Percentiles rank a stretch among this genome's conserved stretches.
These are phyloP conservation scores for Cyberlindnera mycetangii DNA, from an alignment of 805 yeast species.

Conservation along the genomic window DNA sequence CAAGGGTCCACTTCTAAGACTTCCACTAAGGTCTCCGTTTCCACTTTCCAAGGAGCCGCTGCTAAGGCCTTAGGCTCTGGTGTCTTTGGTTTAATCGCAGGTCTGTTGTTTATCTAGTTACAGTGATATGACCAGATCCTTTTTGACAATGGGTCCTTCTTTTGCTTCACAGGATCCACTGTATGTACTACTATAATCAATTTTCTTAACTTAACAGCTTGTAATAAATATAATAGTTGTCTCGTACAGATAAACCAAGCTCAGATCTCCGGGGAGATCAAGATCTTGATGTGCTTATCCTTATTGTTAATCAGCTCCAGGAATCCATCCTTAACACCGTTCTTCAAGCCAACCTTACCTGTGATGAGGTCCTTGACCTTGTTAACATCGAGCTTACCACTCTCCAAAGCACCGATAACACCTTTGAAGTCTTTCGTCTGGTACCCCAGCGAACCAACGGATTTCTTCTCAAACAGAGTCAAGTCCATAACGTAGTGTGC, in stretches of 20 bases:
- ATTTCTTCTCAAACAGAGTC: slow-evolving; percentile 40
- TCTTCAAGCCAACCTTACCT: slow-evolving; percentile 35
- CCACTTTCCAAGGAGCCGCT: slow-evolving; percentile 3
- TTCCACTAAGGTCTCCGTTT: neutral
- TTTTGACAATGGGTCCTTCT: no score
- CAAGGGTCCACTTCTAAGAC: neutral
- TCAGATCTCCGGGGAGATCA: slow-evolving; percentile 35
- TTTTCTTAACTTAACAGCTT: no score
- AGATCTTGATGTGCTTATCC: slow-evolving; percentile 44
- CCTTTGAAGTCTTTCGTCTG: slow-evolving; percentile 42
- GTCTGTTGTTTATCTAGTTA: slow-evolving; percentile 1
- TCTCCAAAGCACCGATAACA: slow-evolving; percentile 39
- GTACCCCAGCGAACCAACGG: slow-evolving; percentile 46
- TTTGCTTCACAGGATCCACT: no score
- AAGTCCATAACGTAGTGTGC: slow-evolving; percentile 44
- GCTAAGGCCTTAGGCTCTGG: neutral
- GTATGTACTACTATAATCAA: no score
- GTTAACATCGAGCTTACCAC: slow-evolving; percentile 34
- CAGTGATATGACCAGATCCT: no score
- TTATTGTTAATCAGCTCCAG: slow-evolving; percentile 40
- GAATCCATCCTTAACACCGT: slow-evolving; percentile 42
- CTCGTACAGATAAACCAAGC: neutral
- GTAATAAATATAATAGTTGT: neutral
- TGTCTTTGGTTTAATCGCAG: neutral
- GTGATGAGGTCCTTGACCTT: slow-evolving; percentile 38